Conservation (phyloP, 345 rosid genomes). For the Salix dunnii region DNA sequence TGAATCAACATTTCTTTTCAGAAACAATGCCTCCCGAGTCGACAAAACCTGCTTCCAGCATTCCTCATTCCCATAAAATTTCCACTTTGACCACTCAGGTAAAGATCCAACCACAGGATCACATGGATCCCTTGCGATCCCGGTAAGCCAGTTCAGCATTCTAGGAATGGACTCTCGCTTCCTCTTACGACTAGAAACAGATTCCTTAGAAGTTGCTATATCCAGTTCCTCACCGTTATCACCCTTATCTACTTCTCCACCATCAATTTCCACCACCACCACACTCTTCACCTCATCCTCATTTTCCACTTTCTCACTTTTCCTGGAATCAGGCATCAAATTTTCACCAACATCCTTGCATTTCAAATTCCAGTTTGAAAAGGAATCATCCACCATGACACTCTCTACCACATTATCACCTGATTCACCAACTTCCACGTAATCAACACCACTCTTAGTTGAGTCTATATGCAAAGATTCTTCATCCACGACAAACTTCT, state of each 20-base stretch:
- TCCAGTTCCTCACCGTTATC: conserved; percentile 18
- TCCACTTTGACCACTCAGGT: conserved; percentile 77
- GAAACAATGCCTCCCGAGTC: conserved; percentile 47
- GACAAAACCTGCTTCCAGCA: conserved; percentile 71
- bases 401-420: conserved; percentile 24
- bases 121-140: conserved; percentile 65
- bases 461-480: conserved; percentile 25
- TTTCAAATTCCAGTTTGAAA: conserved; percentile 14
- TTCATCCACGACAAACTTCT: conserved; percentile 24
- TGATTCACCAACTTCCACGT: conserved; percentile 20
- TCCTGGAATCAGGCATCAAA: conserved; percentile 12
- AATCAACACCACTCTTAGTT: conserved; percentile 16
- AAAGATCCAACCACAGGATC: conserved; percentile 38
- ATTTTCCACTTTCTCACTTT: conserved; percentile 11
- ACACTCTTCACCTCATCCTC: conserved; percentile 25
- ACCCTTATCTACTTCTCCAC: conserved; percentile 1
- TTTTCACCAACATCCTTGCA: conserved; percentile 9
- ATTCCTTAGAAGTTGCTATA: conserved; percentile 9
- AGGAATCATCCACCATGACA: conserved; percentile 11
- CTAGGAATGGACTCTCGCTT: conserved; percentile 42
- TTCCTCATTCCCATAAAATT: conserved; percentile 47
- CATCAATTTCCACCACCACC: conserved; percentile 10
- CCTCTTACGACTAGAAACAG: conserved; percentile 37
- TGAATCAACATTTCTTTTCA: conserved; percentile 30
- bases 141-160: conserved; percentile 57